phyloP scores from a whole-genome alignment of 495 filamentous ascomycete species.

The Aspergillus funiculosus region DNA sequence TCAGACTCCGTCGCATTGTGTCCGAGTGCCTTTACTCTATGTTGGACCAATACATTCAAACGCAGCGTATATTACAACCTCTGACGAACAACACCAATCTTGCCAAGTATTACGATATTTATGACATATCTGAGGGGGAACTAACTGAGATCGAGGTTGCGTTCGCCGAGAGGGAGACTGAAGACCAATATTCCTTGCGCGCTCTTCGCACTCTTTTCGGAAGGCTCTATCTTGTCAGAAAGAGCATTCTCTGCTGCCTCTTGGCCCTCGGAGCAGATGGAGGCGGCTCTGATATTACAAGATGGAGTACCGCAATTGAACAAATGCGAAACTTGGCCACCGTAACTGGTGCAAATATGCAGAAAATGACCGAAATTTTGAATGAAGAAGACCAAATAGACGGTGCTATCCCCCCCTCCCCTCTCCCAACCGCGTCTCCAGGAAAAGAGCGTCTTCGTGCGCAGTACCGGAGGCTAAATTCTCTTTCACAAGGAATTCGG shows the following conservation, averaged over 20 bases:
- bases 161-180: slow-evolving; percentile 54
- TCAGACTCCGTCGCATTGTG: slow-evolving; percentile 68
- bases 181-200: slow-evolving; percentile 73
- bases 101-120: slow-evolving; percentile 87
- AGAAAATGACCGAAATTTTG: slow-evolving; percentile 62
- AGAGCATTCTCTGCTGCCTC: slow-evolving; percentile 78
- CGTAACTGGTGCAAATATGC: slow-evolving; percentile 48
- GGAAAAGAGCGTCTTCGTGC: slow-evolving; percentile 72
- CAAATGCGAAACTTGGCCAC: slow-evolving; percentile 60
- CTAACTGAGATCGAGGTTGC: slow-evolving; percentile 59
- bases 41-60: slow-evolving; percentile 63
- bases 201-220: slow-evolving; percentile 72
- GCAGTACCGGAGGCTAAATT: slow-evolving; percentile 78
- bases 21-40: slow-evolving; percentile 61
- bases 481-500: slow-evolving; percentile 83
- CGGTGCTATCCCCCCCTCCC: slow-evolving; percentile 53
- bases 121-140: slow-evolving; percentile 79
- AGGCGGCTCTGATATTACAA: slow-evolving; percentile 66
- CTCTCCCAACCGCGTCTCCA: slow-evolving; percentile 65
- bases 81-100: slow-evolving; percentile 72
- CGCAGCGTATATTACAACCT: slow-evolving; percentile 58
- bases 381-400: slow-evolving; percentile 73
- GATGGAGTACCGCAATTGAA: slow-evolving; percentile 75
- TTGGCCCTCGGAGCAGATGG: slow-evolving; percentile 85
- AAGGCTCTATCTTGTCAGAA: slow-evolving; percentile 71